Evolutionary conservation across 2,329 filamentous ascomycete genomes (phyloP), one percentile per base, ranked within the genome.

Genomic region (Apiospora phragmitis): DNA sequence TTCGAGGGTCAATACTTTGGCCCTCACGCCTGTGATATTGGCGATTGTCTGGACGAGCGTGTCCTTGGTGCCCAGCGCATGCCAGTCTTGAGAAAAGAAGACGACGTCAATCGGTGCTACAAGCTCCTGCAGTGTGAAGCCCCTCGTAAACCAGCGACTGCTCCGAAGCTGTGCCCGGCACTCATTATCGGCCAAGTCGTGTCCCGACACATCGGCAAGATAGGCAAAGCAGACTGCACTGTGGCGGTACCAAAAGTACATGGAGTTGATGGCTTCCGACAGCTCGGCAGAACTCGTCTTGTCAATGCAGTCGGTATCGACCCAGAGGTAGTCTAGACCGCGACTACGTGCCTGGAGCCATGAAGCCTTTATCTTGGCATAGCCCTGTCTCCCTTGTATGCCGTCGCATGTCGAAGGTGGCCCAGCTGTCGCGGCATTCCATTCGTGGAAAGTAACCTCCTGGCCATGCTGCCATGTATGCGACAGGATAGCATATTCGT

Each of bases 381-480:
- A 24, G 0, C 51, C 62, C 24, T 4, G 62, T 24, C n/a, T 29
- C 21, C n/a, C 32, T 21, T 16, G 35, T 24, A 66, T 24, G 4
- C 11, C 16, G 35, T 26, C 12, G 32, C n/a, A 35, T 24, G 14
- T 35, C 5, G 32, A 8, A 0, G 32, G 29, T 29, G 12, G 3
- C 35, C 35, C 62, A 26, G 21, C 35, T 26, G 26, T 18, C 8
- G 35, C 21, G 62, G 35, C 38, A n/a, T 66, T 32, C 66, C 42
- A 47, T 14, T 68, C 38, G 7, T 29, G 42, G 42, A 68, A 29
- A 6, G 29, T 71, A 4, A 75, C 70, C 38, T 75, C 74, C 12
- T 74, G 51, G 51, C 29, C 67, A 45, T 59, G 67, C 38, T 73
- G 65, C 74, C 74, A 76, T 9, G 73, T 76, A 65, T 76, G 75